These are phyloP conservation scores for Globisporangium abappressorium DNA, from an alignment of 352 stramenopile species.

Conservation along the genomic window DNA sequence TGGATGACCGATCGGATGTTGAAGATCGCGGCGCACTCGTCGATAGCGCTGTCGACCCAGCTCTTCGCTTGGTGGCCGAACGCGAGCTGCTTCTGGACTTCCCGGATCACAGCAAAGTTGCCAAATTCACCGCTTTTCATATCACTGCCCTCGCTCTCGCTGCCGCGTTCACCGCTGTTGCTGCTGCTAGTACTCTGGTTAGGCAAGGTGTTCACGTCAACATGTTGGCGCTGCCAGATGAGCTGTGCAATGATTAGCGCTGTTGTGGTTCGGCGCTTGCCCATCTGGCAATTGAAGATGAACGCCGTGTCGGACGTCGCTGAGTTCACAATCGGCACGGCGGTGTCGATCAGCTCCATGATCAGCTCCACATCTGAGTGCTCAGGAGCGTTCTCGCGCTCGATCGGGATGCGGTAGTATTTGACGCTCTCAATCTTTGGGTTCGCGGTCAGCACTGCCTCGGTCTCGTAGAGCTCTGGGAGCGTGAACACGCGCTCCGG, in stretches of 20 bases:
- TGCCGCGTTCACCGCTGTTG: background rate
- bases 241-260: conserved; percentile 67
- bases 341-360: conserved; percentile 50
- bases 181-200: background rate
- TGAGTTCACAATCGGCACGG: conserved; percentile 18
- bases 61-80: conserved; percentile 56
- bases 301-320: conserved; percentile 57
- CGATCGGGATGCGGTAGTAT: conserved; percentile 77
- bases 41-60: conserved; percentile 75
- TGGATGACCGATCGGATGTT: conserved; percentile 82
- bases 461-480: conserved; percentile 59
- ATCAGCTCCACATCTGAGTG: conserved; percentile 69
- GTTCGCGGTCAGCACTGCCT: conserved; percentile 29
- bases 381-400: conserved; percentile 79
- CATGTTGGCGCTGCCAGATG: conserved; percentile 47
- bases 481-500: conserved; percentile 57
- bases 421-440: conserved; percentile 42
- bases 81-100: conserved; percentile 51
- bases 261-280: conserved; percentile 79
- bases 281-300: conserved; percentile 89
- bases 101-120: conserved; percentile 69
- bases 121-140: conserved; percentile 52
- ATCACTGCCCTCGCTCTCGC: background rate
- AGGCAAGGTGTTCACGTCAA: conserved; percentile 12
- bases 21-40: conserved; percentile 65